Evolutionary conservation across 495 filamentous ascomycete genomes (phyloP).

Genomic region (Endocarpon pusillum): DNA sequence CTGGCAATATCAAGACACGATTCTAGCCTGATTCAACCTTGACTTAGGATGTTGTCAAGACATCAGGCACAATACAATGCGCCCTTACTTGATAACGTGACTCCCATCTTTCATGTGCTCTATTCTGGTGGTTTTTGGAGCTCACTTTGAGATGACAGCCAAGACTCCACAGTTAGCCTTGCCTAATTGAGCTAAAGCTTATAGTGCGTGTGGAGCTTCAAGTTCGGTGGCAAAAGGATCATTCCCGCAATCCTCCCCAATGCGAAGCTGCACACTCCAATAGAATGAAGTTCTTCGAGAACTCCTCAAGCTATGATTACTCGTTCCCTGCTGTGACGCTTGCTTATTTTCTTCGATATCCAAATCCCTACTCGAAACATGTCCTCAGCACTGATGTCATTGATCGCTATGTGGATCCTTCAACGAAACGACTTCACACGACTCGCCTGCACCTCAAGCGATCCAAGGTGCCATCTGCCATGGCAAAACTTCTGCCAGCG

Average conservation of each 20-base stretch:
- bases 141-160: no score
- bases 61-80: no score
- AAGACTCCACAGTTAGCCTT: no score
- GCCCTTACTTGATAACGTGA: no score
- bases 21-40: not conserved
- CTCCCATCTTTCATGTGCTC: no score
- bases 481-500: constrained; percentile 66
- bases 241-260: no score
- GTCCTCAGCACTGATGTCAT: constrained; percentile 95
- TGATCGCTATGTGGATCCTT: constrained; percentile 62
- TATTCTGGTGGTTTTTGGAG: no score
- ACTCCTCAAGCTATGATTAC: constrained; percentile 76
- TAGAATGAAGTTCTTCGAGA: constrained; percentile 86
- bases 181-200: no score
- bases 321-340: constrained; percentile 83
- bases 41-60: no score
- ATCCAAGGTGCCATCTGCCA: constrained; percentile 68
- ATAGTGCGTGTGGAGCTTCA: no score
- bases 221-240: no score
- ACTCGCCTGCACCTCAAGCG: constrained; percentile 86
- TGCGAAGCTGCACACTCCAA: no score
- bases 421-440: constrained; percentile 67
- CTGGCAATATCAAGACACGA: not conserved
- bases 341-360: constrained; percentile 97
- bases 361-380: constrained; percentile 90